phyloP scores from a whole-genome alignment of 2,329 filamentous ascomycete species.

The Paecilomyces variotii region DNA sequence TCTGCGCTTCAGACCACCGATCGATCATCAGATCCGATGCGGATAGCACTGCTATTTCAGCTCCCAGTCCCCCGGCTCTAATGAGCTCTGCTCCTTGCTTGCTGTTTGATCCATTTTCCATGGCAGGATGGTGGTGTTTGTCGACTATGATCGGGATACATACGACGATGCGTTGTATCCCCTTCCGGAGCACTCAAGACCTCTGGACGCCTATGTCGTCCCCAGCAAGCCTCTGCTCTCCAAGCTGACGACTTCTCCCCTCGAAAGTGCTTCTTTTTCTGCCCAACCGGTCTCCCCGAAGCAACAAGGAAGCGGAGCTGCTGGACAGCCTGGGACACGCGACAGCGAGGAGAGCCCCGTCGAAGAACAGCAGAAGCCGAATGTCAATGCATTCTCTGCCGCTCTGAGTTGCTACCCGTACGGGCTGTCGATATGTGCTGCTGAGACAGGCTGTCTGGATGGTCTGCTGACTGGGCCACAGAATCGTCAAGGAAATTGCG shows the following conservation, averaged over 20 bases:
- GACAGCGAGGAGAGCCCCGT: slow-evolving; percentile 8
- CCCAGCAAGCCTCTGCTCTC: slow-evolving; percentile 15
- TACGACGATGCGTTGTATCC: slow-evolving; percentile 19
- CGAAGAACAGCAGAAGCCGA: slow-evolving; percentile 10
- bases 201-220: slow-evolving; percentile 10
- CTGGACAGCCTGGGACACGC: not conserved
- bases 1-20: not conserved
- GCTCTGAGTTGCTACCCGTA: slow-evolving; percentile 44
- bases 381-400: slow-evolving; percentile 31
- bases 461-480: slow-evolving; percentile 32
- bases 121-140: slow-evolving; percentile 41
- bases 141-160: slow-evolving; percentile 36
- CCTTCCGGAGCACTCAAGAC: slow-evolving; percentile 7
- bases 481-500: slow-evolving; percentile 68
- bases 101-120: slow-evolving; percentile 4
- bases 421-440: slow-evolving; percentile 12
- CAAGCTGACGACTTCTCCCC: slow-evolving; percentile 7
- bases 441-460: slow-evolving; percentile 3
- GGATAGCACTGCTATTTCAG: not conserved
- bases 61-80: slow-evolving; percentile 7
- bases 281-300: not conserved
- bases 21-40: not conserved
- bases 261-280: not conserved
- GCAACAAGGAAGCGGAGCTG: not conserved
- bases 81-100: slow-evolving; percentile 3